Evolutionary conservation across 116 monocot genomes (phyloP), one percentile per base, ranked within the genome.

Genomic region (Posidonia oceanica): DNA sequence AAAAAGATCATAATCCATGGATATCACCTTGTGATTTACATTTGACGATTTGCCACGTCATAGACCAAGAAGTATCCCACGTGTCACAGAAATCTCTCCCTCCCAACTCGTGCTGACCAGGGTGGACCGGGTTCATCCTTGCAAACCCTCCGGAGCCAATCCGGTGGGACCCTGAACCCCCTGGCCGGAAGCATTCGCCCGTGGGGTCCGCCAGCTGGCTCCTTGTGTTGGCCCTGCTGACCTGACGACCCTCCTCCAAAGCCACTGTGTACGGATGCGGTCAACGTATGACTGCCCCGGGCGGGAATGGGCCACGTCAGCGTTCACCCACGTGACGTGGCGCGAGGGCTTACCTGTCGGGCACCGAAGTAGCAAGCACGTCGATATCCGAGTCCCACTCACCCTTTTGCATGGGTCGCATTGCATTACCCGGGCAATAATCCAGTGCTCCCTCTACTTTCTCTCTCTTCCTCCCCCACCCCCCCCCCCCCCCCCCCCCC

Each of bases 291-390:
- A 14, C 8, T 21, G 61, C 4, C 14, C 14, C 61, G 13, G 64
- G 39, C 64, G 64, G 64, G 7, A 17, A 5, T 3, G 14, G 13
- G 39, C 64, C 64, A 64, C 64, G 39, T 64, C 40, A 64, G 56
- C 58, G 0, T 13, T 6, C 20, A 22, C 22, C 36, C 64, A 64
- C 64, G 64, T 64, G 64, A 64, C 64, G 64, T 64, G 64, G 64
- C 39, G 17, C 64, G 41, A 41, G 18, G 18, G 17, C 39, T 64
- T 41, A 64, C n/a, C 64, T 64, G 64, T 39, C 64, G 41, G 64
- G 64, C 64, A 64, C 64, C 39, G 40, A 14, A 17, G 1, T 14
- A 48, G 48, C 58, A 64, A 3, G 38, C 17, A 64, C 64, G 58
- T 40, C n/a, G 64, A 41, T 64, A 7, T 41, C 16, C 41, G 39